These are phyloP conservation scores for Brassica hybrid DNA, from an alignment of 441 rosid genomes.

Conservation along the genomic window DNA sequence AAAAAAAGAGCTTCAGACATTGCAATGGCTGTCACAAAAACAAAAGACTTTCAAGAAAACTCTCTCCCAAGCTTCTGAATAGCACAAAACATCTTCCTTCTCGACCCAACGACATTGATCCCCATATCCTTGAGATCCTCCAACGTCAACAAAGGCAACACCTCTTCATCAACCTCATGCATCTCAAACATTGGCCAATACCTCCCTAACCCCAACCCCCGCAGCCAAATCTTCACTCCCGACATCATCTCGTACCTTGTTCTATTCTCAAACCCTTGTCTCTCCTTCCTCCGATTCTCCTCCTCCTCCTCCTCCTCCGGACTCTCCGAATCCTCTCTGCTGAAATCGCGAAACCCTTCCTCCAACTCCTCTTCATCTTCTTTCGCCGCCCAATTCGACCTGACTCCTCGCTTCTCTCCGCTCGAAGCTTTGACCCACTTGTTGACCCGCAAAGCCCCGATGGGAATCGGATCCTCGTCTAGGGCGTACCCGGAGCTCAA, in stretches of 20 bases:
- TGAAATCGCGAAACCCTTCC: constrained; percentile 63
- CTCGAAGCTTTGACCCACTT: constrained; percentile 56
- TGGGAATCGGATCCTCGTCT: constrained; percentile 60
- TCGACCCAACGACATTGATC: constrained; percentile 93
- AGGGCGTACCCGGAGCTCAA: constrained; percentile 55
- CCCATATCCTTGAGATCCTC: constrained; percentile 99
- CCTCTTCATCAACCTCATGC: constrained; percentile 96
- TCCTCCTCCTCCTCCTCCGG: constrained; percentile 33
- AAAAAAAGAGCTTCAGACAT: constrained; percentile 21
- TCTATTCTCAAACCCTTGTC: background rate
- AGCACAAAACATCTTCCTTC: constrained; percentile 91
- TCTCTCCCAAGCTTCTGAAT: constrained; percentile 90
- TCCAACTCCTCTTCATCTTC: constrained; percentile 42
- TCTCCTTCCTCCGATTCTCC: constrained; percentile 24
- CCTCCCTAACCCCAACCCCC: constrained; percentile 80
- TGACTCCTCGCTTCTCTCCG: constrained; percentile 47
- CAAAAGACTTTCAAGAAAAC: constrained; percentile 56
- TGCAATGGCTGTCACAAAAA: constrained; percentile 30
- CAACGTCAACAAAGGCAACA: constrained; percentile 87
- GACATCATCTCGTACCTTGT: too few relatives aligned
- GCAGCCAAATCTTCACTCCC: constrained; percentile 87
- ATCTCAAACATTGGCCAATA: constrained; percentile 90
- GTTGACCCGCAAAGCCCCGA: constrained; percentile 75
- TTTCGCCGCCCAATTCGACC: constrained; percentile 69
- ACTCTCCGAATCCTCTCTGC: constrained; percentile 59